Evolutionary conservation across 768 basidiomycete species (phyloP).

Genomic region (Suillus placidus): DNA sequence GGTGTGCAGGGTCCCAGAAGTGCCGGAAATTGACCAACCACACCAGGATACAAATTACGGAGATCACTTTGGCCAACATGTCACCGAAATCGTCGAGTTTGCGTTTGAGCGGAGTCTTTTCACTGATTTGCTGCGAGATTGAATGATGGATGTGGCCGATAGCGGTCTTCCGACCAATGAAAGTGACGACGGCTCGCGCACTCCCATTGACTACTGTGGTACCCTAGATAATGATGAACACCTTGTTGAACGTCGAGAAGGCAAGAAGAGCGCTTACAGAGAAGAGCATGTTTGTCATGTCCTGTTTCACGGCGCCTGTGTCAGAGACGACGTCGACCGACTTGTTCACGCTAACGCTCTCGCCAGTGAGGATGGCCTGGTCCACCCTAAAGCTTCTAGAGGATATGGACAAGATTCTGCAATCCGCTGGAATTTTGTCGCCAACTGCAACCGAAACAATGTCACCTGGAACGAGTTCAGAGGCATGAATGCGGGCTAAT

Average conservation of each 20-base stretch:
- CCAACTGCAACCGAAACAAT: conserved; percentile 90
- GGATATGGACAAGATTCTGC: conserved; percentile 83
- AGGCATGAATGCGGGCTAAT: conserved; percentile 75
- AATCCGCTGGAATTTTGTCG: conserved; percentile 95
- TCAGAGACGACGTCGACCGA: conserved; percentile 69
- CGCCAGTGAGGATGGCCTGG: conserved; percentile 96
- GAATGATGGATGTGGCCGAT: conserved; percentile 98
- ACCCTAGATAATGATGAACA: conserved; percentile 53
- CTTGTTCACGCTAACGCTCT: conserved; percentile 90
- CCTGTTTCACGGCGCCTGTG: conserved; percentile 87
- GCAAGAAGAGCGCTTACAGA: conserved; percentile 53
- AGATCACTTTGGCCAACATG: conserved; percentile 95
- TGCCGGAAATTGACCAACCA: conserved; percentile 98
- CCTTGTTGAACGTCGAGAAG: neutral
- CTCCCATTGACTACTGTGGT: conserved; percentile 96
- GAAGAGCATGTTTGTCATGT: conserved; percentile 97
- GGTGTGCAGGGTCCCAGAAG: conserved; percentile 94
- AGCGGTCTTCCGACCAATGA: conserved; percentile 85
- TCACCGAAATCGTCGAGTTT: conserved; percentile 99
- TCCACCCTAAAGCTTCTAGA: conserved; percentile 95
- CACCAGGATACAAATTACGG: conserved; percentile 94
- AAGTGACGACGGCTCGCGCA: conserved; percentile 84
- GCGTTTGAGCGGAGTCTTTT: conserved; percentile 96
- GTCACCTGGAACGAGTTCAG: conserved; percentile 93
- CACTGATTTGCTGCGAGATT: conserved; percentile 88